Base-by-base conservation (phyloP, 768 basidiomycete genomes). In the Grammothele lineata region DNA sequence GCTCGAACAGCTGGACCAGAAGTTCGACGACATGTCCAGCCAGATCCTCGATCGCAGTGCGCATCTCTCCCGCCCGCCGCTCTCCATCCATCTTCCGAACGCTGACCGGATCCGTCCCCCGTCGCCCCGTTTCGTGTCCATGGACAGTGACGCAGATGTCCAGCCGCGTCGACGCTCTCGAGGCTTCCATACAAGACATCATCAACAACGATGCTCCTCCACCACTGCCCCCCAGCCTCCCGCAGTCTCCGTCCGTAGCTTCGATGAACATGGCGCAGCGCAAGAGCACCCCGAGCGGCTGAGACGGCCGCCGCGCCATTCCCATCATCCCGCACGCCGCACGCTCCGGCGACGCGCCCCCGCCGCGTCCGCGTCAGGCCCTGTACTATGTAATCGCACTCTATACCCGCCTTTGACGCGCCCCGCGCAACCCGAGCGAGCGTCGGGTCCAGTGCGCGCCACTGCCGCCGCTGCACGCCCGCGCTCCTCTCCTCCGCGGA, bases 21-120 rank as follows among this genome's bases (percentile, higher is more conserved):
- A 89, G 53, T 95, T 96, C 58, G 91, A 95, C 57, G 87, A 92
- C 43, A 94, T 94, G 91, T 94, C 92, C 25, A 74, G 74, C 17
- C 87, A 94, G 63, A 89, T 96, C 53, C 74, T 95, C 51, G 85
- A 89, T 47, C 75, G 85, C 57, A 90, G 87, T 91, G 61, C 57
- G 85, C 39, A 7, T 34, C 40, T 37, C 17, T 34, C 43, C 33
- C 21, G 33, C 24, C 21, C 22, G 24, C 18, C 17, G 42, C 47
- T 33, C 17, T 45, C 26, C 37, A n/a, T n/a, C n/a, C n/a, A n/a
- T n/a, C n/a, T n/a, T n/a, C n/a, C n/a, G n/a, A n/a, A n/a, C n/a
- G 24, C 40, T 25, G 30, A 35, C 37, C 40, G 14, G 36, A 8
- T n/a, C 48, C 45, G 19, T 40, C 54, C 18, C n/a, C 35, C 18